Evolutionary conservation across 306 rosid species (phyloP), one percentile per base, ranked within the genome.

Genomic region (Cotoneaster glaucophyllus): DNA sequence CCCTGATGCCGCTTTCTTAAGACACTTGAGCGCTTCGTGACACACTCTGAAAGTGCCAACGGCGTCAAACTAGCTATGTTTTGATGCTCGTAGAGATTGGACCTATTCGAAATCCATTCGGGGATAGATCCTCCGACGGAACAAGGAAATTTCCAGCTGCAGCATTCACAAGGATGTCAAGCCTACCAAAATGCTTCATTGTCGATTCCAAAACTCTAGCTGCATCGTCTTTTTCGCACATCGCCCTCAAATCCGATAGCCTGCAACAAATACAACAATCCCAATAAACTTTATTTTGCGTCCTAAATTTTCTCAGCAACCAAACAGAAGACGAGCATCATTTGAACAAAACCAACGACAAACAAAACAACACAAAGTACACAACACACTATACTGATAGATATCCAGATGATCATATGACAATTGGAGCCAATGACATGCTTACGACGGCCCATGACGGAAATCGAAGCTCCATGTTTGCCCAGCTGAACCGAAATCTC

Each of bases 21-120:
- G 97, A 87, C 92, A 94, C 79, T 90, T 85, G 17, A 92, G 92
- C 24, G 96, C 93, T 85, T 89, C 95, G 77, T 80, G 87, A 83
- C 98, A 90, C 98, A 92, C 92, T n/a, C 96, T 94, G 83, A 88
- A 94, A 24, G 98, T 92, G 37, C 96, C 98, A 82, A 94, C 98
- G 66, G 98, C 81, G 80, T 94, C 98, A n/a, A 58, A 14, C 62
- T 3, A 4, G 22, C 26, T 11, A 37, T 34, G 58, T 13, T 18
- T 15, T 17, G 22, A 15, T 10, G 37, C 63, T 65, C 34, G 7
- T 8, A 32, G 17, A 19, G 50, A 74, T 48, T 24, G 17, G 32
- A 65, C 73, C 73, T 76, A 73, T 76, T 66, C 79, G 56, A 53
- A 76, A 76, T 66, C 79, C 79, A 19, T 76, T 66, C 9, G 72